These are phyloP conservation scores for Lactifluus echinatus DNA, from an alignment of 768 basidiomycete genomes.

Conservation along the genomic window DNA sequence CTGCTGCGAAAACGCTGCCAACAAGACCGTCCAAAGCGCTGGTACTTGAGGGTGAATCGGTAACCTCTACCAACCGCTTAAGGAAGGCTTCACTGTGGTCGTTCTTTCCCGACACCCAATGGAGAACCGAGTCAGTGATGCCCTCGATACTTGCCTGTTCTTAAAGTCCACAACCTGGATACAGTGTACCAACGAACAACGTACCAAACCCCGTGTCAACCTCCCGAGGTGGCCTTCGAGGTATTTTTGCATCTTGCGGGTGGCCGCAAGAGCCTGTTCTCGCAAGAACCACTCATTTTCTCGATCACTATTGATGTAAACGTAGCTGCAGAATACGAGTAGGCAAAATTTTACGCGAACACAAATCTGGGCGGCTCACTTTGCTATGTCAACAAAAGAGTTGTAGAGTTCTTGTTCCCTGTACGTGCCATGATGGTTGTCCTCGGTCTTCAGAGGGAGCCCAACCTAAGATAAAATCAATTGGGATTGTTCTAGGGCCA, in stretches of 20 bases:
- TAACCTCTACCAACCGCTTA: slow-evolving; percentile 20
- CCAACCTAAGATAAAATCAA: slow-evolving; percentile 10
- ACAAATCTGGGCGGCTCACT: not conserved
- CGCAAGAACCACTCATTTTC: slow-evolving; percentile 29
- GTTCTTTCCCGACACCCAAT: slow-evolving; percentile 22
- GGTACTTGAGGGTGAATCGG: slow-evolving; percentile 11
- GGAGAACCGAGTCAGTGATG: slow-evolving; percentile 20
- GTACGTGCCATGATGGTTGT: slow-evolving; percentile 4
- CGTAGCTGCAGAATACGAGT: slow-evolving; percentile 26
- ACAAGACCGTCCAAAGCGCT: slow-evolving; percentile 33
- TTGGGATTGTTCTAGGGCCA: not conserved
- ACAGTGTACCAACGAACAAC: not conserved
- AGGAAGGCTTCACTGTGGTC: slow-evolving; percentile 15
- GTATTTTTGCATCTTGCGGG: slow-evolving; percentile 23
- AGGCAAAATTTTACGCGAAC: not conserved
- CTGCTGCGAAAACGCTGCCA: slow-evolving; percentile 41
- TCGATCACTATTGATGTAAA: slow-evolving; percentile 30
- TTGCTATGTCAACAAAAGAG: slow-evolving; percentile 7
- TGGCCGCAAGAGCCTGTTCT: slow-evolving; percentile 24
- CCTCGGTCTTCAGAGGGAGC: slow-evolving; percentile 9
- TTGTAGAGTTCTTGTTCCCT: slow-evolving; percentile 8
- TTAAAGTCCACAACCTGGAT: not conserved
- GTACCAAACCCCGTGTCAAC: slow-evolving; percentile 5
- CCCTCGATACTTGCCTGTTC: not conserved
- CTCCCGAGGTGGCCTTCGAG: slow-evolving; percentile 19